Conservation (phyloP, 805 yeast genomes). For the Candida orba region DNA sequence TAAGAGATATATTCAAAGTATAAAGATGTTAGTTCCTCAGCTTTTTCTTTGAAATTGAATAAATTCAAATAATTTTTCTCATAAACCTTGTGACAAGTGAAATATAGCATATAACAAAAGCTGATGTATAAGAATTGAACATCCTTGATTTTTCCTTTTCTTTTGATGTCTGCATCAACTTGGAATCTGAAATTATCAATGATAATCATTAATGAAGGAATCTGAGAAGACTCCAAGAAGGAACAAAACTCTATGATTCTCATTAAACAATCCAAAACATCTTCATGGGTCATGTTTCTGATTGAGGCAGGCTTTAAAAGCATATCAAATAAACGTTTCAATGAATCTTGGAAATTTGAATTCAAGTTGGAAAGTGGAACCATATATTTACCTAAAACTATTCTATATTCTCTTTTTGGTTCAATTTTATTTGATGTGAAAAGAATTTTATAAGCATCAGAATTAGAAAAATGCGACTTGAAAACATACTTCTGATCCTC, state of each 20-base stretch:
- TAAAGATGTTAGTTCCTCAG: constrained; percentile 4
- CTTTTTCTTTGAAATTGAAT: constrained; percentile 14
- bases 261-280: constrained; percentile 7
- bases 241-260: constrained; percentile 13
- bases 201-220: constrained; percentile 12
- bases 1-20: constrained; percentile 14
- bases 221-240: constrained; percentile 5
- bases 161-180: constrained; percentile 13
- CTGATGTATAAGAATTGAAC: constrained; percentile 15
- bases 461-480: constrained; percentile 3
- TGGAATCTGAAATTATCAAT: constrained; percentile 16
- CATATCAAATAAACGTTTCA: constrained; percentile 9
- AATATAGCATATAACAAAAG: constrained; percentile 15
- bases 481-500: neutral
- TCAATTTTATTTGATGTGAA: constrained; percentile 4
- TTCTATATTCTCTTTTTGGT: constrained; percentile 5
- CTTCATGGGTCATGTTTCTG: constrained; percentile 1
- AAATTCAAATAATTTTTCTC: constrained; percentile 10
- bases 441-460: constrained; percentile 12
- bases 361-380: constrained; percentile 10
- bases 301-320: constrained; percentile 3
- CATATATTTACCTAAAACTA: constrained; percentile 9
- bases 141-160: constrained; percentile 15
- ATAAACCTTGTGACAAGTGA: constrained; percentile 7
- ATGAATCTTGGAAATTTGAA: constrained; percentile 7